Evolutionary conservation across 164 flowering plant species (phyloP).

Genomic region (Liriodendron chinense): DNA sequence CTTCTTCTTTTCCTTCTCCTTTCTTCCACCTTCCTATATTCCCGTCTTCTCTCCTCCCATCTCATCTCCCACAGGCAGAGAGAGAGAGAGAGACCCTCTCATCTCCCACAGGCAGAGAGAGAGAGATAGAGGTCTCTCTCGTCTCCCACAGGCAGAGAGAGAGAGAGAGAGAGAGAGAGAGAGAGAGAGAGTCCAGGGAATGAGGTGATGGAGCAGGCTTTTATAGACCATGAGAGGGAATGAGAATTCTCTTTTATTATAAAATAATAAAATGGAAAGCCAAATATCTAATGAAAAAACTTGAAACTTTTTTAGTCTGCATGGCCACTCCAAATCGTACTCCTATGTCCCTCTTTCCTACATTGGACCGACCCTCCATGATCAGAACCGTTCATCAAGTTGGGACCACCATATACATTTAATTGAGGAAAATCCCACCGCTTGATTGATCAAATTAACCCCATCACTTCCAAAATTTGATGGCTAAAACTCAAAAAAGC

Average conservation of each 20-base stretch:
- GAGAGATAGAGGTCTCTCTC: too few relatives aligned
- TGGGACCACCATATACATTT: neutral
- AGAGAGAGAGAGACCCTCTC: too few relatives aligned
- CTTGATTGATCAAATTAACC: too few relatives aligned
- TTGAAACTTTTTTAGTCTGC: neutral
- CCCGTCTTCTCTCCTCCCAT: neutral
- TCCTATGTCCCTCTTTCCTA: neutral
- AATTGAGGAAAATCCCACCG: too few relatives aligned
- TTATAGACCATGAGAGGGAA: neutral
- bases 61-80: too few relatives aligned
- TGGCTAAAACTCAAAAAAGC: too few relatives aligned
- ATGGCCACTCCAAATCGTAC: neutral
- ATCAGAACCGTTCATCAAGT: neutral
- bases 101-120: too few relatives aligned
- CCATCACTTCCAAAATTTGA: too few relatives aligned
- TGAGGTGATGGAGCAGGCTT: constrained; percentile 1
- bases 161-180: constrained; percentile 8
- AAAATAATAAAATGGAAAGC: neutral
- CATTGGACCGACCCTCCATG: neutral
- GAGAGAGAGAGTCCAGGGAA: neutral
- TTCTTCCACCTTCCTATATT: neutral
- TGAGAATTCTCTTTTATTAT: neutral
- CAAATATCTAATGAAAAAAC: neutral
- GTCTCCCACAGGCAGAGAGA: neutral
- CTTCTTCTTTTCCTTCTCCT: neutral